Conservation (phyloP, 2,329 filamentous ascomycete genomes). For the Penicillium sp. region DNA sequence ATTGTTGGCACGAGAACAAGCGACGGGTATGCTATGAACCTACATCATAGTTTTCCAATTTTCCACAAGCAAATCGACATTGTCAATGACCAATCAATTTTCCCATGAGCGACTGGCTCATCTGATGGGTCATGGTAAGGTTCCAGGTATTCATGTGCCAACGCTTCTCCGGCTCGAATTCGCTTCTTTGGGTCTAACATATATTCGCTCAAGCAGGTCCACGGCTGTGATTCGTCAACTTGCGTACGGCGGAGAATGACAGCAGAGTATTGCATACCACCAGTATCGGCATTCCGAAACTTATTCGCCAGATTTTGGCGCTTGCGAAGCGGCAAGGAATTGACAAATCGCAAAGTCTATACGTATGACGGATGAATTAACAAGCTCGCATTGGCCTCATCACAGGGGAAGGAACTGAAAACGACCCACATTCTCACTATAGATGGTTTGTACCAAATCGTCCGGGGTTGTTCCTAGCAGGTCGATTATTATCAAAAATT, state of each 20-base stretch:
- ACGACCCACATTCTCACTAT: slow-evolving; percentile 83
- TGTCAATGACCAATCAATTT: slow-evolving; percentile 99
- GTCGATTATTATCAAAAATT: slow-evolving; percentile 99
- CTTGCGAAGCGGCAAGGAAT: slow-evolving; percentile 92
- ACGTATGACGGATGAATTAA: too few species aligned
- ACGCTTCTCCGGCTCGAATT: slow-evolving; percentile 79
- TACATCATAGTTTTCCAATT: slow-evolving; percentile 99
- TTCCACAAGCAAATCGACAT: slow-evolving; percentile 92
- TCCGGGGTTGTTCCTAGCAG: slow-evolving; percentile 93
- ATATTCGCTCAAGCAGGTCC: slow-evolving; percentile 91
- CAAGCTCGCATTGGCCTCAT: too few species aligned
- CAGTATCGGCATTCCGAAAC: slow-evolving; percentile 90
- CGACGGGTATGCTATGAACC: slow-evolving; percentile 30
- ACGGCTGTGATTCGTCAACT: slow-evolving; percentile 60
- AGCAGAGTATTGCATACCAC: slow-evolving; percentile 55
- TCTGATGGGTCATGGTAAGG: slow-evolving; percentile 97
- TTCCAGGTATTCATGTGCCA: slow-evolving; percentile 88
- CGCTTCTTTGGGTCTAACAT: slow-evolving; percentile 98
- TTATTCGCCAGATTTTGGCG: slow-evolving; percentile 81
- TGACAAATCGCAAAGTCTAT: slow-evolving; percentile 92
- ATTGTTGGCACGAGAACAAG: not conserved
- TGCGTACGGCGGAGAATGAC: too few species aligned
- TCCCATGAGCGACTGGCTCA: slow-evolving; percentile 91
- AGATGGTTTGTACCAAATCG: slow-evolving; percentile 98
- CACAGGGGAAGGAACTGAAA: too few species aligned